Percentiles rank a stretch among this genome's conserved stretches.
Conservation (phyloP, 257 asterid genomes). For the Jacaranda copaia region DNA sequence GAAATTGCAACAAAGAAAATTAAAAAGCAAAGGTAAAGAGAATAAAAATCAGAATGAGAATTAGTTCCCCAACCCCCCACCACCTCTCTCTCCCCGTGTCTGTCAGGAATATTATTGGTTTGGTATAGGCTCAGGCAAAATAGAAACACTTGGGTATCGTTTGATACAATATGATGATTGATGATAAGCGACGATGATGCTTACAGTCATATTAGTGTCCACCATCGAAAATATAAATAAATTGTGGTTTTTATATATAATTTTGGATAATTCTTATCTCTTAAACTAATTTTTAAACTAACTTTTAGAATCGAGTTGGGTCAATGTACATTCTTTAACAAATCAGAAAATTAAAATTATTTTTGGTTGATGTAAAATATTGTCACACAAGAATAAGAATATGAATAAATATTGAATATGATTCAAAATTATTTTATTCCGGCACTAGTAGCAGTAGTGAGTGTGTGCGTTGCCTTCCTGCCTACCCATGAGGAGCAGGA, state of each 20-base stretch:
- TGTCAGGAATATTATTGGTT: no score
- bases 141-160: not conserved
- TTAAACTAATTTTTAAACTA: no score
- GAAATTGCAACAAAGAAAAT: not conserved
- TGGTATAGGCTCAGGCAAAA: not conserved
- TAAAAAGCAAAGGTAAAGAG: not conserved
- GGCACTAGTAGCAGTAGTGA: not conserved
- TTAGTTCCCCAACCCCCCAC: no score
- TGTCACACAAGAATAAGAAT: conserved; percentile 4
- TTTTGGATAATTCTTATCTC: no score
- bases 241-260: no score
- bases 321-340: no score
- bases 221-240: no score
- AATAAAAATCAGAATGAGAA: conserved; percentile 19
- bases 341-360: no score
- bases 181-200: conserved; percentile 12
- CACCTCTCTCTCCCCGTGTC: not conserved
- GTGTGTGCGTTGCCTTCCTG: not conserved
- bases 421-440: not conserved
- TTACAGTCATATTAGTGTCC: no score
- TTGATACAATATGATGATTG: not conserved
- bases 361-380: not conserved
- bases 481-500: not conserved
- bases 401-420: conserved; percentile 19
- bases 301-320: no score